Percentiles rank a stretch among this genome's conserved stretches.
phyloP scores from a whole-genome alignment of 805 yeast genomes.

The Yamadazyma tumulicola region DNA sequence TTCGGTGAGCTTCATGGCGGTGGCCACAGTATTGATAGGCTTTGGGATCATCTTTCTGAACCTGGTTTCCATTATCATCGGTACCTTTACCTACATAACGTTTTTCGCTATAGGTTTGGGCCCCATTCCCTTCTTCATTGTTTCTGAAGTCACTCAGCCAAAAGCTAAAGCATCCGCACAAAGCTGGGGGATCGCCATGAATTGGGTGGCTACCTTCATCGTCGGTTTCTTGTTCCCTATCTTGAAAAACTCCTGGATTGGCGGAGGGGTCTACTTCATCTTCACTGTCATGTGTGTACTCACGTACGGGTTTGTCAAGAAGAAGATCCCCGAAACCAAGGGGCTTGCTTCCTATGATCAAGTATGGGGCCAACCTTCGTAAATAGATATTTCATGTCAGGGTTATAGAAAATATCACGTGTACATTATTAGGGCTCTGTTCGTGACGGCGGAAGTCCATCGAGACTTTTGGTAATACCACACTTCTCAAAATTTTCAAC shows the following conservation, averaged over 20 bases:
- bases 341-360: conserved; percentile 59
- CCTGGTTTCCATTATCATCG: conserved; percentile 51
- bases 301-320: conserved; percentile 46
- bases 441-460: conserved; percentile 5
- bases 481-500: conserved; percentile 7
- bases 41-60: conserved; percentile 53
- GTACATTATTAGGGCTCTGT: conserved; percentile 1
- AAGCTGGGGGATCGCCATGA: conserved; percentile 85
- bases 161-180: conserved; percentile 85
- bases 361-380: no score
- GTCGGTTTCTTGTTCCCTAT: conserved; percentile 82
- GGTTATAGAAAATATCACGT: no score
- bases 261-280: conserved; percentile 73
- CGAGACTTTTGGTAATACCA: neutral
- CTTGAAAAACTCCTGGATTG: conserved; percentile 52
- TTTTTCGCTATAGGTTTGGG: conserved; percentile 92
- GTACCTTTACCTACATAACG: conserved; percentile 71
- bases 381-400: no score
- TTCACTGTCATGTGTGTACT: conserved; percentile 59
- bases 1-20: conserved; percentile 68
- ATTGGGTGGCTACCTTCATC: conserved; percentile 86
- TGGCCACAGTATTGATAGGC: conserved; percentile 61
- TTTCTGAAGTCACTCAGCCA: conserved; percentile 83
- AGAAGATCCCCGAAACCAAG: conserved; percentile 70
- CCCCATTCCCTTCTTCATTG: conserved; percentile 88